These are phyloP conservation scores for Penicillium concentricum DNA, from an alignment of 2,329 filamentous ascomycete species.

Conservation along the genomic window DNA sequence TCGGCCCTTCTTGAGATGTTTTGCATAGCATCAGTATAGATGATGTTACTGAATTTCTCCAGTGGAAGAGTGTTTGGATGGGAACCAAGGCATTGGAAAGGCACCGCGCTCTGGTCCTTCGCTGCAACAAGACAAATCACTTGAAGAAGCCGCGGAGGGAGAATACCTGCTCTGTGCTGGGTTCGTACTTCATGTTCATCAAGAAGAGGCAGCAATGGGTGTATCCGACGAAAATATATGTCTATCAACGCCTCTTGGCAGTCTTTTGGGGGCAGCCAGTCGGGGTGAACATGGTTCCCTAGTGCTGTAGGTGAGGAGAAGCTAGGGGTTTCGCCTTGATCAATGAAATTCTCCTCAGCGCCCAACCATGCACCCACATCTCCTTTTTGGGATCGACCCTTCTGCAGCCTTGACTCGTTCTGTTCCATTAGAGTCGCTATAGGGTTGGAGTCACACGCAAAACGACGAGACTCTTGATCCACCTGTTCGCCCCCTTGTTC, in stretches of 20 bases:
- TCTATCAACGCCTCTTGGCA: slow-evolving; percentile 27
- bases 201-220: slow-evolving; percentile 31
- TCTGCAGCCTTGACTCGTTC: slow-evolving; percentile 8
- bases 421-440: slow-evolving; percentile 16
- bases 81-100: slow-evolving; percentile 23
- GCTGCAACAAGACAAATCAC: slow-evolving; percentile 33
- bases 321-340: background rate
- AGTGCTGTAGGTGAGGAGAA: background rate
- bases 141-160: slow-evolving; percentile 28
- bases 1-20: slow-evolving; percentile 21
- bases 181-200: slow-evolving; percentile 24
- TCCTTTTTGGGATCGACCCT: slow-evolving; percentile 9
- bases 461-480: slow-evolving; percentile 8
- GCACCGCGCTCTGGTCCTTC: slow-evolving; percentile 27
- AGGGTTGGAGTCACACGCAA: slow-evolving; percentile 21
- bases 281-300: background rate
- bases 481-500: background rate
- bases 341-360: background rate
- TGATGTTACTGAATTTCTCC: slow-evolving; percentile 9
- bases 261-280: slow-evolving; percentile 11
- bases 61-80: background rate
- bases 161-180: slow-evolving; percentile 20
- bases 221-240: slow-evolving; percentile 32
- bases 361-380: slow-evolving; percentile 18
- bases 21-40: slow-evolving; percentile 25